A percentile compares a stretch with the other conserved stretches of the same genome.
phyloP scores from a whole-genome alignment of 345 rosid species.

The Eutrema yunnanense region DNA sequence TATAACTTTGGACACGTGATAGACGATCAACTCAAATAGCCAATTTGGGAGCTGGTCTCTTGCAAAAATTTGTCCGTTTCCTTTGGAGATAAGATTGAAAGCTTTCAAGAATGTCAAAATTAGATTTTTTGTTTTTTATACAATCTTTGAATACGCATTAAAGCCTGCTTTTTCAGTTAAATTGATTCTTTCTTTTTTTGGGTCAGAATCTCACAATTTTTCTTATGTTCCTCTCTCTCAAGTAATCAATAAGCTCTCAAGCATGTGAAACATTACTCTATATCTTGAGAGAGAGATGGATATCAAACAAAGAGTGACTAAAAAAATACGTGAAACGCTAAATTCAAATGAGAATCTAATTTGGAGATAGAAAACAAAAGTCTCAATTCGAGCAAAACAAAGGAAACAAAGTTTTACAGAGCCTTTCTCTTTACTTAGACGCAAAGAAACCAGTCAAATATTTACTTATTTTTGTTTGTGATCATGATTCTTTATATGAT shows the following conservation, averaged over 20 bases:
- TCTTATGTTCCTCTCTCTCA: not conserved
- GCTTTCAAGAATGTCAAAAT: not conserved
- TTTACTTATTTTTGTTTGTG: not conserved
- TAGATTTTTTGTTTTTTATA: not conserved
- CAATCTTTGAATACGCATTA: not conserved
- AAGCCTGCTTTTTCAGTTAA: not conserved
- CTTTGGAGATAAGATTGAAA: constrained; percentile 11
- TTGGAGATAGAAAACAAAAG: too few relatives aligned
- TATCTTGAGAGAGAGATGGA: not conserved
- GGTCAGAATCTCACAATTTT: not conserved
- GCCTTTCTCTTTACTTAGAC: not conserved
- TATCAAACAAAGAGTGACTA: too few relatives aligned
- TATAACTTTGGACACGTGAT: not conserved
- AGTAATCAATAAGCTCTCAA: not conserved
- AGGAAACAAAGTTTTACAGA: not conserved
- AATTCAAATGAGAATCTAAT: too few relatives aligned
- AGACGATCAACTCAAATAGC: not conserved
- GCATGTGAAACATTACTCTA: not conserved
- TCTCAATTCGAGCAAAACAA: not conserved
- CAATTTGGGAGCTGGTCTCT: constrained; percentile 13
- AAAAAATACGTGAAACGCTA: not conserved
- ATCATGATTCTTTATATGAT: not conserved
- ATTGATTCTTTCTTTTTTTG: too few relatives aligned
- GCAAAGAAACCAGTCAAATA: not conserved
- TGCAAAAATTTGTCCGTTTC: constrained; percentile 21